Conservation (phyloP, 2,329 filamentous ascomycete genomes). For the Hypoxylon sp. region DNA sequence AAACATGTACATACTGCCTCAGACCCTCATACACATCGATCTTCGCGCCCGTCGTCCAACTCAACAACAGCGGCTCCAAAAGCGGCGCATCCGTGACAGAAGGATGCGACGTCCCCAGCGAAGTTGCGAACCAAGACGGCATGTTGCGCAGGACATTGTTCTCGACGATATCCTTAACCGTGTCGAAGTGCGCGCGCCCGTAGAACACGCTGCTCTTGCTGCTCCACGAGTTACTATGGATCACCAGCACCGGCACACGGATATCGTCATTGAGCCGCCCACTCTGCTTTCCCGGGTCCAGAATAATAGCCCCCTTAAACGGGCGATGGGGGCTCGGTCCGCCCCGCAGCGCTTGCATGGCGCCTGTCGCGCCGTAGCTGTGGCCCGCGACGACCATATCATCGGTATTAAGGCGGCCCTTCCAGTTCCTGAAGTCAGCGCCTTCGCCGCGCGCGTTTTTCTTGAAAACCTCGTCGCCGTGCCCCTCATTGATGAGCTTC, state of each 20-base stretch:
- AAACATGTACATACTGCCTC: slow-evolving; percentile 71
- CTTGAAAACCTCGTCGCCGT: slow-evolving; percentile 55
- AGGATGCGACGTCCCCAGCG: slow-evolving; percentile 71
- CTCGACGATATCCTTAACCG: slow-evolving; percentile 70
- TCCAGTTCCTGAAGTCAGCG: slow-evolving; percentile 64
- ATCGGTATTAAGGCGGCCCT: slow-evolving; percentile 67
- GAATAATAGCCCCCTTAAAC: slow-evolving; percentile 71
- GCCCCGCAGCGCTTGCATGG: slow-evolving; percentile 71
- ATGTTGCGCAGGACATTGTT: slow-evolving; percentile 61
- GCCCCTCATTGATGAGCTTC: slow-evolving; percentile 58
- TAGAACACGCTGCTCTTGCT: slow-evolving; percentile 70
- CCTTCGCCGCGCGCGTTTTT: slow-evolving; percentile 66
- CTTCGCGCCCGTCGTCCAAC: slow-evolving; percentile 72
- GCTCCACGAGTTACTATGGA: slow-evolving; percentile 78
- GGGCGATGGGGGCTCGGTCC: slow-evolving; percentile 61
- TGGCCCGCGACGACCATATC: slow-evolving; percentile 73
- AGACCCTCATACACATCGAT: slow-evolving; percentile 71
- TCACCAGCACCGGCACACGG: slow-evolving; percentile 70
- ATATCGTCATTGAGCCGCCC: slow-evolving; percentile 74
- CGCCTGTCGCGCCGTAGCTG: slow-evolving; percentile 76
- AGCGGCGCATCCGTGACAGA: slow-evolving; percentile 77
- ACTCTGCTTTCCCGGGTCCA: slow-evolving; percentile 77
- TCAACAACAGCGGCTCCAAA: slow-evolving; percentile 72
- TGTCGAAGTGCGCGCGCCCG: slow-evolving; percentile 75
- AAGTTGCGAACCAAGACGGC: slow-evolving; percentile 69